Percentiles rank a stretch among this genome's conserved stretches.
phyloP scores from a whole-genome alignment of 2,329 filamentous ascomycete species.

The Bipolaris gigantea region DNA sequence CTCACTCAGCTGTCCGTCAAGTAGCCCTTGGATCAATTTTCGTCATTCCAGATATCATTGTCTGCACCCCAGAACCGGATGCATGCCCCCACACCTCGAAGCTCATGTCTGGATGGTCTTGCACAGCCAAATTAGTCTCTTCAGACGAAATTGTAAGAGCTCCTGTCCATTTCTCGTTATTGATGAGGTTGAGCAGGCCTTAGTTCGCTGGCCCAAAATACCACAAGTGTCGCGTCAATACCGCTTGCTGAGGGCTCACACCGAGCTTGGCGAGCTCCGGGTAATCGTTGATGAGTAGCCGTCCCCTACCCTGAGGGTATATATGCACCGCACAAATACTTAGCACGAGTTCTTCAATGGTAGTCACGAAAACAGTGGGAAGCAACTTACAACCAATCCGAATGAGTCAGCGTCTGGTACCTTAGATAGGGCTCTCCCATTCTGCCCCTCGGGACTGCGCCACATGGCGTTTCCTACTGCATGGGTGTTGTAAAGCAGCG shows the following conservation, averaged over 20 bases:
- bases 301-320: slow-evolving; percentile 36
- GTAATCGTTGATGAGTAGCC: slow-evolving; percentile 38
- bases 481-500: slow-evolving; percentile 27
- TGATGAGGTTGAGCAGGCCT: slow-evolving; percentile 34
- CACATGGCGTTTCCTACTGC: slow-evolving; percentile 47
- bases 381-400: slow-evolving; percentile 42
- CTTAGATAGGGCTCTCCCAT: slow-evolving; percentile 36
- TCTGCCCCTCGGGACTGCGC: slow-evolving; percentile 47
- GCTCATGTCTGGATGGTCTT: slow-evolving; percentile 33
- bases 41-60: slow-evolving; percentile 43
- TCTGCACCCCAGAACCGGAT: slow-evolving; percentile 28
- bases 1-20: too few relatives aligned
- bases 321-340: slow-evolving; percentile 41
- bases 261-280: slow-evolving; percentile 33
- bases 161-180: slow-evolving; percentile 30
- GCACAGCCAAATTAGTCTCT: slow-evolving; percentile 30
- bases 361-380: slow-evolving; percentile 7
- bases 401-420: slow-evolving; percentile 47
- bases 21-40: slow-evolving; percentile 38
- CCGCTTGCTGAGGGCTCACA: slow-evolving; percentile 39
- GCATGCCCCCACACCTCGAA: slow-evolving; percentile 35
- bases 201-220: slow-evolving; percentile 42
- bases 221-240: slow-evolving; percentile 38
- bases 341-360: slow-evolving; percentile 18
- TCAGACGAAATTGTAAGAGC: slow-evolving; percentile 29